Base-by-base conservation (phyloP, 2,329 filamentous ascomycete species). In the Dothideomycetes sp. region DNA sequence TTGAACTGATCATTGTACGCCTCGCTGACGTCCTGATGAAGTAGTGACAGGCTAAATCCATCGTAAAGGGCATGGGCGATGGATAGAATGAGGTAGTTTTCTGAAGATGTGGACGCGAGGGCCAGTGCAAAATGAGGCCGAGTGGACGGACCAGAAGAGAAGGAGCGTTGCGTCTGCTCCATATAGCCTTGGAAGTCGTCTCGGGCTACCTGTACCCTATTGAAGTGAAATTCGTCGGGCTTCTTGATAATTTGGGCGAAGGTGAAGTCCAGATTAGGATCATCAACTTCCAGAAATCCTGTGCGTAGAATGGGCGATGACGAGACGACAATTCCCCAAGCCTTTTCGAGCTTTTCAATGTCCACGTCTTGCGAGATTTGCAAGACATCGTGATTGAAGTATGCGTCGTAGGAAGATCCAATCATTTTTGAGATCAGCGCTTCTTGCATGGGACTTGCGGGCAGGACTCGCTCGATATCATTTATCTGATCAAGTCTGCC, bases 11-110 rank as follows among this genome's bases (percentile, higher is more conserved):
- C 64, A 4, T 63, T 35, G 46, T 93, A 94, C 2, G 79, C 76
- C n/a, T 59, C 64, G 12, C 69, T 59, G 1, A 94, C 70, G 51
- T 91, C 78, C 32, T 71, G 65, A 49, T 91, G 85, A 1, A 95
- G 59, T 12, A 93, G 62, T 3, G 69, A 66, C 10, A 95, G 70
- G 3, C 87, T 94, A 75, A 80, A 87, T 1, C 88, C 88, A 53
- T 95, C 88, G 48, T 95, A 95, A 15, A 94, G 68, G 2, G 87
- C 85, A 59, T 95, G 88, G 0, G 87, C 73, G 30, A 94, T 77
- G 0, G 85, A 88, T 1, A 95, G 56, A 4, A 75, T 42, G n/a
- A 77, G 50, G 41, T 69, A 71, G 3, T 39, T 53, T 12, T 59
- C 54, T 4, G 45, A 37, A 0, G 51, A 40, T 15, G 60, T 52